Evolutionary conservation across 768 basidiomycete species (phyloP).

Genomic region (Grammothele lineata): DNA sequence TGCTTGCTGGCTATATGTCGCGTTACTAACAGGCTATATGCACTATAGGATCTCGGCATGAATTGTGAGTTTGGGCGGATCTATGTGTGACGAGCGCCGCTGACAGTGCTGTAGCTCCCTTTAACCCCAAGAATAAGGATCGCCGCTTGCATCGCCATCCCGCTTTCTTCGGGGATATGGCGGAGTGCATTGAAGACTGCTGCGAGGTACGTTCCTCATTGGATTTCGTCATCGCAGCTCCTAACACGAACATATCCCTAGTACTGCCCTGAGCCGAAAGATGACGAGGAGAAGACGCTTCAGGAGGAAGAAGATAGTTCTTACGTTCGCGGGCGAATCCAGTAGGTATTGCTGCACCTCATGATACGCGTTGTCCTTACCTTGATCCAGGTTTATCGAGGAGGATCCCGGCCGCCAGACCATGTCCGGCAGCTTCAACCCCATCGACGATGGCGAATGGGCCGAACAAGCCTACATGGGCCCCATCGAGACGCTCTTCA

Average conservation of each 20-base stretch:
- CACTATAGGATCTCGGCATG: constrained; percentile 50
- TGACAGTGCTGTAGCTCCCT: constrained; percentile 50
- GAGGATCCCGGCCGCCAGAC: constrained; percentile 59
- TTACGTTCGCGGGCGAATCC: constrained; percentile 50
- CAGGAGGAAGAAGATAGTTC: constrained; percentile 49
- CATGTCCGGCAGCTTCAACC: constrained; percentile 61
- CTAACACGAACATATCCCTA: not conserved
- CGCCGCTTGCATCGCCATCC: constrained; percentile 58
- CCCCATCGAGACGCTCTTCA: constrained; percentile 49
- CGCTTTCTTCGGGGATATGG: constrained; percentile 56
- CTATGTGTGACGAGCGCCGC: not conserved
- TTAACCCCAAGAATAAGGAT: constrained; percentile 59
- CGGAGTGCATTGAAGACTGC: constrained; percentile 56
- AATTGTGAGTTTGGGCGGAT: constrained; percentile 36
- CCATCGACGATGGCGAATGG: constrained; percentile 67
- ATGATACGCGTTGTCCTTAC: not conserved
- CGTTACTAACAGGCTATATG: constrained; percentile 5
- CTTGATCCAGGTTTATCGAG: constrained; percentile 53
- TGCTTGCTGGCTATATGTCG: not conserved
- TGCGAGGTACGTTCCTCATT: constrained; percentile 37
- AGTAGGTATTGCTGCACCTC: constrained; percentile 29
- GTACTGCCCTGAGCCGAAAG: constrained; percentile 52
- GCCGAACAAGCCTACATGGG: constrained; percentile 57
- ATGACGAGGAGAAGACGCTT: constrained; percentile 50
- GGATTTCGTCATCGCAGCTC: constrained; percentile 17